Base-by-base conservation (phyloP, 208 protist species). In the Trypanosoma mega region DNA sequence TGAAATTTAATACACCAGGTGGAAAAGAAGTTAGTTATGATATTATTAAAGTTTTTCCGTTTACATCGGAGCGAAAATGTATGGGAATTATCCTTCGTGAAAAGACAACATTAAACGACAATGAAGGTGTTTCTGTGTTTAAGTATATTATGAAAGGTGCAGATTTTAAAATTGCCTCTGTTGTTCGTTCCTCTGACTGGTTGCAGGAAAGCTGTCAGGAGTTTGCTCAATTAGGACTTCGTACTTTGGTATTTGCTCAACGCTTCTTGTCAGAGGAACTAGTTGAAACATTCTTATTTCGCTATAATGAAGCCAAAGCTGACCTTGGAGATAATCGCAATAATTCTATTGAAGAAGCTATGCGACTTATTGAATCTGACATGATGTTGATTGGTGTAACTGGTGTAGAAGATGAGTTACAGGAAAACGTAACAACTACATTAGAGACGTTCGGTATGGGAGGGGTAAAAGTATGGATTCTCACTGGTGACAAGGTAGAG, bases 401-500 rank as follows among this genome's bases (percentile, higher is more conserved):
- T 2, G 98, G 97, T 8, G 97, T 99, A 2, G 98, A 99, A 79
- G 98, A 99, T 59, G 87, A 96, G 69, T 75, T 99, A n/a, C 98
- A 99, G 82, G 89, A 96, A 39, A 77, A 96, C 45, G 92, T 97
- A 12, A 74, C 83, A 18, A 64, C 78, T 2, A 98, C 97, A 41
- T 74, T 99, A 0, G 98, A 99, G 70, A 88, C 77, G 36, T 76
- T 99, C 0, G 77, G 93, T 45, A 97, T 98, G 79, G 98, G 97
- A n/a, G 97, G 96, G 39, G 93, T 99, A 33, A 97, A 95, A 37
- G 85, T 99, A 6, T 99, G 98, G 98, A 98, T 99, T 83, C 79
- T 99, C 1, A 99, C 98, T 2, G 98, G 98, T 39, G 98, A 99
- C 74, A 99, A 99, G 72, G 81, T 98, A 11, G 94, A 98, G 63